Evolutionary conservation across 176 grass and related monocot genomes (phyloP).

Genomic region (Avena atlantica): DNA sequence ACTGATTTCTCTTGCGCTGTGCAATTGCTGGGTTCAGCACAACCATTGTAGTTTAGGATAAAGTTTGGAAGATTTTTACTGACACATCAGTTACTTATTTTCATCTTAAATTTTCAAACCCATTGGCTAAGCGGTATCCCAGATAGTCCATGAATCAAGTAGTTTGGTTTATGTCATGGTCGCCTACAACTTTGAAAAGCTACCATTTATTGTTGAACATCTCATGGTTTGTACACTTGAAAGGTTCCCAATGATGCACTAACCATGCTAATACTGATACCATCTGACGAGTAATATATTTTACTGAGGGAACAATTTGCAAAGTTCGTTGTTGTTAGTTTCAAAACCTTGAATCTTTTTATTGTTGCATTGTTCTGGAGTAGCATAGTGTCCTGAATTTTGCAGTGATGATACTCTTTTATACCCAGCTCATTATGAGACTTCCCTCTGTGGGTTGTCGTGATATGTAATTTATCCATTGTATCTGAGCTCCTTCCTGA

Average conservation of each 20-base stretch:
- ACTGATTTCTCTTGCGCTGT: neutral
- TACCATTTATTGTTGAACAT: neutral
- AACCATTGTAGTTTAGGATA: neutral
- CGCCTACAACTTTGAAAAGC: neutral
- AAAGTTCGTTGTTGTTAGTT: neutral
- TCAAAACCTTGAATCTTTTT: neutral
- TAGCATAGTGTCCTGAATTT: neutral
- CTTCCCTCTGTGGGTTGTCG: conserved; percentile 65
- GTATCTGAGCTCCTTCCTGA: conserved; percentile 51
- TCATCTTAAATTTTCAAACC: neutral
- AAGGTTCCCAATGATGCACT: conserved; percentile 70
- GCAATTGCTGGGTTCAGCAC: neutral
- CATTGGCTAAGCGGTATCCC: neutral
- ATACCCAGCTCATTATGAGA: conserved; percentile 95
- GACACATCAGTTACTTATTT: neutral
- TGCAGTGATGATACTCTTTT: conserved; percentile 54
- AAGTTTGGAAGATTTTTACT: neutral
- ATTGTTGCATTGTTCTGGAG: too few relatives aligned
- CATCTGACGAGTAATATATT: conserved; percentile 55
- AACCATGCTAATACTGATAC: conserved; percentile 91
- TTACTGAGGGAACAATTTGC: conserved; percentile 60
- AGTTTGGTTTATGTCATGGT: neutral
- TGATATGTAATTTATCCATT: conserved; percentile 55
- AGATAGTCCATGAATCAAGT: neutral
- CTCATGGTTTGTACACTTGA: neutral